Percentiles rank a stretch among this genome's conserved stretches.
Conservation (phyloP, 2,329 filamentous ascomycete genomes). For the Alternaria burnsii region DNA sequence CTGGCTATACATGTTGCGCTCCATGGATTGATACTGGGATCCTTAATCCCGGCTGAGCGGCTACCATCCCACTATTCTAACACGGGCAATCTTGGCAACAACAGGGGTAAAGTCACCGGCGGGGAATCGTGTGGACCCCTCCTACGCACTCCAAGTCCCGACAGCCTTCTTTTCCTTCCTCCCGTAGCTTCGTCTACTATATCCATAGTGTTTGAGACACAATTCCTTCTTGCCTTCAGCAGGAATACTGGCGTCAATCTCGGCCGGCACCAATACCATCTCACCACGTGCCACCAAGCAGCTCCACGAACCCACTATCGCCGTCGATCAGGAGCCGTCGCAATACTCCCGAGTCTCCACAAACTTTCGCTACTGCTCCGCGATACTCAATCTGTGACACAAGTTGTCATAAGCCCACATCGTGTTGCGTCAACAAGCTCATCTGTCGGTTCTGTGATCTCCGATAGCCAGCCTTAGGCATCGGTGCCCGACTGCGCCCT, state of each 20-base stretch:
- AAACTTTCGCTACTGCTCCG: neutral
- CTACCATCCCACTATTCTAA: neutral
- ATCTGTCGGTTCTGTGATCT: neutral
- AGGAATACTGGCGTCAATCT: neutral
- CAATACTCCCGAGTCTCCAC: neutral
- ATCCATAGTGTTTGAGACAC: neutral
- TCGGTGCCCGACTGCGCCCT: constrained; percentile 15
- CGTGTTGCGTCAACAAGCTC: neutral
- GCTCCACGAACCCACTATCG: neutral
- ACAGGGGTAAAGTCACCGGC: constrained; percentile 9
- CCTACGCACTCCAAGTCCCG: constrained; percentile 5
- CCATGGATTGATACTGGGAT: neutral
- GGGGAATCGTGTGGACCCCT: constrained; percentile 21
- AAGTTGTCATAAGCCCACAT: neutral
- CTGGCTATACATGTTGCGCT: neutral
- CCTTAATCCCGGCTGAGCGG: constrained; percentile 1
- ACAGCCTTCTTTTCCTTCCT: neutral
- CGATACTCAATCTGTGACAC: neutral
- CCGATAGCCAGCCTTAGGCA: constrained; percentile 18
- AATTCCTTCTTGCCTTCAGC: neutral
- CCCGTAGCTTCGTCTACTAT: neutral
- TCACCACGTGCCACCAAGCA: constrained; percentile 1
- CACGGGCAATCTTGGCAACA: constrained; percentile 8
- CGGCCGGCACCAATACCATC: neutral
- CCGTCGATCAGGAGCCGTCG: constrained; percentile 3